Percentiles rank a stretch among this genome's conserved stretches.
These are phyloP conservation scores for Colletotrichum sp. DNA, from an alignment of 2,329 filamentous ascomycete species.

Conservation along the genomic window DNA sequence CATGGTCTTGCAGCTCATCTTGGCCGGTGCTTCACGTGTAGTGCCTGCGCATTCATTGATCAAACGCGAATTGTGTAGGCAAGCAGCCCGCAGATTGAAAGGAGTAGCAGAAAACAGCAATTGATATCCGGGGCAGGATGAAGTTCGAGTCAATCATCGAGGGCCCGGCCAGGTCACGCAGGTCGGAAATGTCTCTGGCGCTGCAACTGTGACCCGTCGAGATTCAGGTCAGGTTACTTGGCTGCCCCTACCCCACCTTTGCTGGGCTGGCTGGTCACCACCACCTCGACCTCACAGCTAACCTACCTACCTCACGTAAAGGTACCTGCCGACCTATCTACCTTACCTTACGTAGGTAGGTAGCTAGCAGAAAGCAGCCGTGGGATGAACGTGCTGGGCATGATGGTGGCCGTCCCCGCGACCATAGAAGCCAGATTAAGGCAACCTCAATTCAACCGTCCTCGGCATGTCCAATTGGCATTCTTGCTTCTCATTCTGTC, in stretches of 20 bases:
- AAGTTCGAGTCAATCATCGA: not conserved
- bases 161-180: not conserved
- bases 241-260: constrained; percentile 18
- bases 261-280: constrained; percentile 2
- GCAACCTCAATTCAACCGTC: not conserved
- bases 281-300: not conserved
- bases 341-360: not conserved
- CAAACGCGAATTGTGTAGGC: not conserved
- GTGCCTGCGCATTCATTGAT: not conserved
- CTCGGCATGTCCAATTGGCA: not conserved
- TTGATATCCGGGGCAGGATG: not conserved
- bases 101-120: not conserved
- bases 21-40: not conserved
- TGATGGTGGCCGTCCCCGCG: not conserved
- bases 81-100: not conserved
- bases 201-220: constrained; percentile 9
- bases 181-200: not conserved
- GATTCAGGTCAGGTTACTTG: constrained; percentile 17
- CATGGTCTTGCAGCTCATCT: not conserved
- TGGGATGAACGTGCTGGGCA: not conserved
- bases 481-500: not conserved
- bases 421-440: not conserved
- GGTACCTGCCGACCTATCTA: not conserved
- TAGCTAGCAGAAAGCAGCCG: not conserved
- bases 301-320: not conserved